phyloP scores from a whole-genome alignment of 1,139 yeast genomes.

The Tardiomyces blankii region DNA sequence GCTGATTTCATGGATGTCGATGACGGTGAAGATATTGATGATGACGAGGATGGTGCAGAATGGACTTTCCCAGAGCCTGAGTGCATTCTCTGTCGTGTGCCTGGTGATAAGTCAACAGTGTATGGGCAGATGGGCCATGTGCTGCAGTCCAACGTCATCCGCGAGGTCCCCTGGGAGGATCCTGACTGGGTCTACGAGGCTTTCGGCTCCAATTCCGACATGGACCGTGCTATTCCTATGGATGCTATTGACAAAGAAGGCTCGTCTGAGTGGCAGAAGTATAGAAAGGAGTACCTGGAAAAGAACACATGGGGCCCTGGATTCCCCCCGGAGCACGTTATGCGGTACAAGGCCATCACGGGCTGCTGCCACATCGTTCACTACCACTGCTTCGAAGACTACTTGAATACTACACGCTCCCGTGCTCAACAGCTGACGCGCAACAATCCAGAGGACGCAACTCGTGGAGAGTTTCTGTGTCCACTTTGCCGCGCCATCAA shows the following conservation, averaged over 20 bases:
- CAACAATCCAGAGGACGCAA: constrained; percentile 66
- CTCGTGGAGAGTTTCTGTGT: constrained; percentile 67
- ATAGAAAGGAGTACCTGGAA: constrained; percentile 15
- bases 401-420: constrained; percentile 40
- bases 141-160: constrained; percentile 46
- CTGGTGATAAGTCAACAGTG: constrained; percentile 54
- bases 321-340: constrained; percentile 31
- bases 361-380: constrained; percentile 97
- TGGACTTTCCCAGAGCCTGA: constrained; percentile 75
- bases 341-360: constrained; percentile 42
- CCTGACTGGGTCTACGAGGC: constrained; percentile 50
- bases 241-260: constrained; percentile 19
- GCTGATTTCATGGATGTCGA: constrained; percentile 20
- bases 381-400: constrained; percentile 60
- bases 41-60: constrained; percentile 14
- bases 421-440: constrained; percentile 67
- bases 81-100: constrained; percentile 85
- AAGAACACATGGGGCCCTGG: constrained; percentile 55
- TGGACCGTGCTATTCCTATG: constrained; percentile 25
- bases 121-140: constrained; percentile 65
- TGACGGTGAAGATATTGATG: constrained; percentile 18
- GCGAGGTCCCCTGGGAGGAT: constrained; percentile 48
- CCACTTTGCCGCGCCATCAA: constrained; percentile 86
- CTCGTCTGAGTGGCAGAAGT: constrained; percentile 4
- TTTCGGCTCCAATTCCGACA: constrained; percentile 43